A percentile compares a stretch with the other conserved stretches of the same genome.
Conservation (phyloP, 306 rosid genomes). For the Styphnolobium japonicum region DNA sequence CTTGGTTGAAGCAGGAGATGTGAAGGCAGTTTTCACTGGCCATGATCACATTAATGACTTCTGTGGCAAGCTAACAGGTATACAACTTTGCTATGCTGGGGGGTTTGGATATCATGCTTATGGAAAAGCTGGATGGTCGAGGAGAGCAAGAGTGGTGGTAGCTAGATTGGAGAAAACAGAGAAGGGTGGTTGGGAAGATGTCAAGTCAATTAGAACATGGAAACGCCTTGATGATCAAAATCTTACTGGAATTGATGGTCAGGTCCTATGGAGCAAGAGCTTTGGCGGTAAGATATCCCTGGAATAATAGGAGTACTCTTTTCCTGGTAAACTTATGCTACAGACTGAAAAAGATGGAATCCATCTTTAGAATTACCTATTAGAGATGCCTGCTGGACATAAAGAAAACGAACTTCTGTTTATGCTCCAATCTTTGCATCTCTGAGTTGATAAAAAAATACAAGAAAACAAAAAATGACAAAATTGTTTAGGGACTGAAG, state of each 20-base stretch:
- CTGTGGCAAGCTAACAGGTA: slow-evolving; percentile 64
- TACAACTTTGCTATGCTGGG: slow-evolving; percentile 74
- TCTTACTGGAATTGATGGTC: slow-evolving; percentile 55
- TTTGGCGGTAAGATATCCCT: slow-evolving; percentile 49
- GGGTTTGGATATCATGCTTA: slow-evolving; percentile 93
- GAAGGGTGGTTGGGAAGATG: slow-evolving; percentile 59
- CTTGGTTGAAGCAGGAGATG: slow-evolving; percentile 72
- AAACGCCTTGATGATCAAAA: slow-evolving; percentile 70
- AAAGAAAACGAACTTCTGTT: background rate
- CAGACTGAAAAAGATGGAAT: background rate
- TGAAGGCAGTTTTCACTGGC: slow-evolving; percentile 74
- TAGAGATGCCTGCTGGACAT: background rate
- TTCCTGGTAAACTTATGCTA: slow-evolving; percentile 8
- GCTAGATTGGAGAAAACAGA: slow-evolving; percentile 58
- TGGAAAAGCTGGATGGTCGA: slow-evolving; percentile 84
- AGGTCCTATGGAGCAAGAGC: slow-evolving; percentile 65
- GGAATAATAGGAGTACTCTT: background rate
- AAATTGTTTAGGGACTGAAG: background rate
- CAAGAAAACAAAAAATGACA: background rate
- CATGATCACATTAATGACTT: slow-evolving; percentile 86
- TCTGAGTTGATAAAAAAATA: background rate
- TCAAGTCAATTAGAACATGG: slow-evolving; percentile 78
- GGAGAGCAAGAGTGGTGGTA: slow-evolving; percentile 77
- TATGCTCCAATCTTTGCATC: background rate
- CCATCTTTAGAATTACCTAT: background rate